phyloP scores from a whole-genome alignment of 2,329 filamentous ascomycete species.

The Pseudogymnoascus sp. region DNA sequence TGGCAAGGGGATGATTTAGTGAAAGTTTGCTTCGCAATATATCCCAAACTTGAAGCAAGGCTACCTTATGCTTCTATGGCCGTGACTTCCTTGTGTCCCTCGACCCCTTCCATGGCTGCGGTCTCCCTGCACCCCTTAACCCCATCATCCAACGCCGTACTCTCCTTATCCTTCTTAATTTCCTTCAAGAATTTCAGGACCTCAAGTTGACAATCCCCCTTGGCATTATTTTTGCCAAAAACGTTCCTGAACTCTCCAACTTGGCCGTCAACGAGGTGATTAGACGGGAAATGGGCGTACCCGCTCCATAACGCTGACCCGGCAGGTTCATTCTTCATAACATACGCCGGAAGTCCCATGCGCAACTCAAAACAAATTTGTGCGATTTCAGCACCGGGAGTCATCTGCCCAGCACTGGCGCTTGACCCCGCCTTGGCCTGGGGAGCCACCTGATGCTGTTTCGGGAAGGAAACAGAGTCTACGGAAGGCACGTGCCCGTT shows the following conservation, averaged over 20 bases:
- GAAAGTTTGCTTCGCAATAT: background rate
- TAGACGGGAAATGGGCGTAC: conserved; percentile 22
- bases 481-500: conserved; percentile 23
- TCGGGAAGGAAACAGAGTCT: conserved; percentile 21
- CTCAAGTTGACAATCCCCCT: conserved; percentile 34
- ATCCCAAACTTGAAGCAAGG: background rate
- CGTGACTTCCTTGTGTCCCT: background rate
- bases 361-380: conserved; percentile 20
- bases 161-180: conserved; percentile 19
- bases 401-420: background rate
- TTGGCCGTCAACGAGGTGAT: conserved; percentile 14
- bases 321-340: conserved; percentile 13
- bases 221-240: conserved; percentile 38
- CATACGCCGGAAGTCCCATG: conserved; percentile 20
- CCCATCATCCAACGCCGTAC: conserved; percentile 11
- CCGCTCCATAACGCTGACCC: conserved; percentile 18
- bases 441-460: conserved; percentile 8
- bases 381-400: conserved; percentile 5
- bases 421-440: conserved; percentile 1
- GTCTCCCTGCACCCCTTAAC: background rate
- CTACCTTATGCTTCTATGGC: background rate
- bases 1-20: conserved; percentile 78
- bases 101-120: background rate
- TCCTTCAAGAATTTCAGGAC: conserved; percentile 30
- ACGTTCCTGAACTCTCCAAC: conserved; percentile 29